Conservation (phyloP, 2,329 filamentous ascomycete species). For the Aspergillus chevalieri region DNA sequence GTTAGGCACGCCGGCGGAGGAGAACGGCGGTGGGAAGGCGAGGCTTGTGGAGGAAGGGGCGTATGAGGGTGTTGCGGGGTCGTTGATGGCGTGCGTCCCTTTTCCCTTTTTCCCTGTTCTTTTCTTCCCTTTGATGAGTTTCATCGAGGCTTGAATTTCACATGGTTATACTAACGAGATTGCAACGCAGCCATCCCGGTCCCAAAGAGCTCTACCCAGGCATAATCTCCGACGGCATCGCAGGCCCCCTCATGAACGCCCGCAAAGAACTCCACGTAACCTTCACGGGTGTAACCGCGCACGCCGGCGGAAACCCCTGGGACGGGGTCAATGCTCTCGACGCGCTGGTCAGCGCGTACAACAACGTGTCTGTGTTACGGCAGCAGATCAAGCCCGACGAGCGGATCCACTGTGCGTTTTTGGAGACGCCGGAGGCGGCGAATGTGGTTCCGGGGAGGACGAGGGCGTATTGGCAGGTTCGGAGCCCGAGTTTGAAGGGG, state of each 20-base stretch:
- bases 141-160: no score
- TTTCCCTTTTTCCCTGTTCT: no score
- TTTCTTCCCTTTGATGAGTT: no score
- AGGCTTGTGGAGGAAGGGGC: constrained; percentile 41
- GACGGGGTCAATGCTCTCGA: constrained; percentile 56
- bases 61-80: constrained; percentile 34
- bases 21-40: constrained; percentile 35
- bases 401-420: constrained; percentile 51
- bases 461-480: constrained; percentile 41
- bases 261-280: constrained; percentile 32
- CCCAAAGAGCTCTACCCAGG: constrained; percentile 21
- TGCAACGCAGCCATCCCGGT: constrained; percentile 17
- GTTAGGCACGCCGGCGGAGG: constrained; percentile 36
- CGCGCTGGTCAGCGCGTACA: constrained; percentile 45
- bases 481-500: constrained; percentile 38
- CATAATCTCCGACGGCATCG: constrained; percentile 16
- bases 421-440: constrained; percentile 48
- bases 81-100: constrained; percentile 37
- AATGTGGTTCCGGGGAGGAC: constrained; percentile 54
- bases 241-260: constrained; percentile 26
- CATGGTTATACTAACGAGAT: not conserved
- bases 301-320: constrained; percentile 55
- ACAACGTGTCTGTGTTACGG: constrained; percentile 46
- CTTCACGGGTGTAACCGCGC: constrained; percentile 49
- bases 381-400: constrained; percentile 52